Evolutionary conservation across 108 stramenopile genomes (phyloP).

Genomic region (Nannochloropsis gaditana): DNA sequence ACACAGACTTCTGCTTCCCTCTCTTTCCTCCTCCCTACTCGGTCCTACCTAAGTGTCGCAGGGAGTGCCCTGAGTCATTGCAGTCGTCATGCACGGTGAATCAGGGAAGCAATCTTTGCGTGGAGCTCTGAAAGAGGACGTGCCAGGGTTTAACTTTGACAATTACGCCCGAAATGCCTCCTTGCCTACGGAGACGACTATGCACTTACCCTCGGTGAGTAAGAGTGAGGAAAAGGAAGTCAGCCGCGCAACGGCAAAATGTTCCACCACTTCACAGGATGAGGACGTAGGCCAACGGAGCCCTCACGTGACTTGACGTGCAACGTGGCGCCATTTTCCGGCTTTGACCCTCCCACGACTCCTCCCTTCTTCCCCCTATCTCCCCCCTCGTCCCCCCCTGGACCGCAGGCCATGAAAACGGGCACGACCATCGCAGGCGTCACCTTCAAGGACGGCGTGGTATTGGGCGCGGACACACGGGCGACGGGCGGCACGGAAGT

Average conservation of each 20-base stretch:
- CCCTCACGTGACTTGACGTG: too few relatives aligned
- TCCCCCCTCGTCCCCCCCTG: background rate
- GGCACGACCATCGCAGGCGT: constrained; percentile 46
- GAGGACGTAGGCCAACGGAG: too few relatives aligned
- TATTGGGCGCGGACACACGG: constrained; percentile 64
- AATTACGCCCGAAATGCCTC: background rate
- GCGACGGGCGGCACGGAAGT: constrained; percentile 88
- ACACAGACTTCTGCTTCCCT: too few relatives aligned
- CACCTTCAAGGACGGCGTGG: constrained; percentile 58
- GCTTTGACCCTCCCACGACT: too few relatives aligned
- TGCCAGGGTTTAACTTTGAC: background rate
- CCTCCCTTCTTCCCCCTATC: background rate
- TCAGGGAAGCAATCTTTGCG: background rate
- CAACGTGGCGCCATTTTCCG: too few relatives aligned
- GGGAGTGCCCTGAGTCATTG: too few relatives aligned
- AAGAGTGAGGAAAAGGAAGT: background rate
- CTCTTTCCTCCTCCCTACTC: too few relatives aligned
- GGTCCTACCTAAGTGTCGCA: too few relatives aligned
- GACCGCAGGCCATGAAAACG: constrained; percentile 31
- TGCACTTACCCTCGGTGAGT: background rate
- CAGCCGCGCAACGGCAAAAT: too few relatives aligned
- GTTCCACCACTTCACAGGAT: too few relatives aligned
- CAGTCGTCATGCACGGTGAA: background rate
- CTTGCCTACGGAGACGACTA: background rate
- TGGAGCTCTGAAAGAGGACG: background rate